Evolutionary conservation across 768 basidiomycete species (phyloP).

Genomic region (Lactarius psammicola): DNA sequence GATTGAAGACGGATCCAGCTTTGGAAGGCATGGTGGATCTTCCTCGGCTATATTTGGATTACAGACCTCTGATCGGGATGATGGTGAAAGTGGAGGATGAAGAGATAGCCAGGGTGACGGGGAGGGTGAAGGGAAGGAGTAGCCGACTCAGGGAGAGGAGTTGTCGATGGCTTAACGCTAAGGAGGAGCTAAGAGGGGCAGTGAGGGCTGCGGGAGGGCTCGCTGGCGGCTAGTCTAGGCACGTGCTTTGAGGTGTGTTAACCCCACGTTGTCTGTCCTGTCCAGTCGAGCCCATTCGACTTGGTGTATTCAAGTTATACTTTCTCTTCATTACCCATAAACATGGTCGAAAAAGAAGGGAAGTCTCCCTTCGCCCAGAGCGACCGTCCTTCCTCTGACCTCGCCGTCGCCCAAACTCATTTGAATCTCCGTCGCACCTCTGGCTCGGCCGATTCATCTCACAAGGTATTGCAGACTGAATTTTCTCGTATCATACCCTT

Average conservation of each 20-base stretch:
- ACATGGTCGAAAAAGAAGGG: conserved; percentile 29
- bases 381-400: conserved; percentile 21
- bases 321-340: conserved; percentile 17
- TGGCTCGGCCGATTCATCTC: conserved; percentile 29
- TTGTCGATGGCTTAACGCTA: conserved; percentile 45
- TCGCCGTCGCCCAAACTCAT: conserved; percentile 27
- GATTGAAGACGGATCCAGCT: conserved; percentile 49
- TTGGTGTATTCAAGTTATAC: neutral
- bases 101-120: conserved; percentile 36
- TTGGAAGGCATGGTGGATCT: conserved; percentile 37
- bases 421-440: conserved; percentile 27
- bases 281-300: neutral
- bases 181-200: conserved; percentile 34
- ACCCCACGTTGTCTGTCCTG: conserved; percentile 2
- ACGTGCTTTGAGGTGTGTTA: conserved; percentile 22
- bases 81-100: conserved; percentile 69
- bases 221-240: conserved; percentile 3
- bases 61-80: conserved; percentile 61
- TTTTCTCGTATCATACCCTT: conserved; percentile 55
- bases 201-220: conserved; percentile 25
- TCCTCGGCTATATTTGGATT: conserved; percentile 57
- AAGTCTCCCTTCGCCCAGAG: conserved; percentile 28
- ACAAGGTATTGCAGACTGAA: conserved; percentile 34
- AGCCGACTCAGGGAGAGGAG: conserved; percentile 53
- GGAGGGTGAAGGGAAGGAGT: conserved; percentile 28